Base-by-base conservation (phyloP, 768 basidiomycete species). In the Suillus paluster region DNA sequence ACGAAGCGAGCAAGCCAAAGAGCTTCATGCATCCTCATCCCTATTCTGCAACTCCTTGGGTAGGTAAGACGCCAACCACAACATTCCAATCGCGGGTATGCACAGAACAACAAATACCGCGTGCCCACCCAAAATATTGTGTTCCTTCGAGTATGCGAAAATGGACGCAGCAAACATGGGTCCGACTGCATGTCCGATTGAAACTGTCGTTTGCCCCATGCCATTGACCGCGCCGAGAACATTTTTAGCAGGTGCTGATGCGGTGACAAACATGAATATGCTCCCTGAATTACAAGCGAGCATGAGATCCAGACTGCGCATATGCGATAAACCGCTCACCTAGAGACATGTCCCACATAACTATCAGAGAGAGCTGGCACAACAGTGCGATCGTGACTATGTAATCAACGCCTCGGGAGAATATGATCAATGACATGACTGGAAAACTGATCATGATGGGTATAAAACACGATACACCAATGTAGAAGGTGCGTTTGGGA, bases 91-190 rank as follows among this genome's bases (percentile, higher is more conserved):
- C 17, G 38, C 54, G 25, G 54, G 54, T 55, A 55, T 19, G 38
- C 23, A 55, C 27, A 86, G 67, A 39, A 84, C 64, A 2, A 70
- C 68, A 68, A 83, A 84, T 5, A 80, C 81, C 2, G 80, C 80
- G 60, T 82, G 80, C 0, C 84, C 84, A 4, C 79, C 77, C 2
- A 85, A 61, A 5, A 84, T 66, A 25, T 75, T 75, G 49, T 77
- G 70, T 58, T 84, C 74, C 15, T 81, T 76, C 0, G 83, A 85
- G 30, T 79, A 74, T 9, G 88, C 82, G 64, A 86, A 88, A 17
- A 88, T 70, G 1, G 87, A 86, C 3, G 84, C 81, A 6, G 86
- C 80, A 21, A 81, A 65, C 14, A 83, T 77, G 0, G 87, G 87
- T 2, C 83, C 84, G 9, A 87, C 67, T 1, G 84, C 76, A 34